These are phyloP conservation scores for Malania oleifera DNA, from an alignment of 164 flowering plant species.

Conservation along the genomic window DNA sequence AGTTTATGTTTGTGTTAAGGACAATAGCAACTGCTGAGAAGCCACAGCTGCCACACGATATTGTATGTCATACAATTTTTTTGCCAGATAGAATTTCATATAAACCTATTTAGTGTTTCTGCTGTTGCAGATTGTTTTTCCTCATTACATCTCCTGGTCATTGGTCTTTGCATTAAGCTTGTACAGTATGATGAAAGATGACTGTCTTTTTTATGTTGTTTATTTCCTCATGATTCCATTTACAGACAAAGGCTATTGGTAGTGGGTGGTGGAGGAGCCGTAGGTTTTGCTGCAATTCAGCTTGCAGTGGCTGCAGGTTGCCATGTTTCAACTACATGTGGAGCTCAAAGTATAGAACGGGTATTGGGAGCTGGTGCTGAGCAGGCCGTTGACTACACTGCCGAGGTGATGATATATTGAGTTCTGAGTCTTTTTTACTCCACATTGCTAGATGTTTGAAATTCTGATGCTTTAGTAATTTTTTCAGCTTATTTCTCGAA, in stretches of 20 bases:
- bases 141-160: not conserved
- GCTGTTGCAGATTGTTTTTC: not conserved
- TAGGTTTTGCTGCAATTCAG: slow-evolving; percentile 92
- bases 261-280: slow-evolving; percentile 97
- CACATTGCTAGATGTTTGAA: not conserved
- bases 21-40: too few relatives aligned
- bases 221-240: not conserved
- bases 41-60: too few relatives aligned
- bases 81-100: not conserved
- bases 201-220: too few relatives aligned
- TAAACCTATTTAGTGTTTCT: not conserved
- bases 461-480: not conserved
- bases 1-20: too few relatives aligned
- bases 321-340: slow-evolving; percentile 82
- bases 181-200: too few relatives aligned
- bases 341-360: slow-evolving; percentile 57
- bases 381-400: slow-evolving; percentile 81
- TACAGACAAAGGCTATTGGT: slow-evolving; percentile 80
- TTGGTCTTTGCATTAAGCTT: not conserved
- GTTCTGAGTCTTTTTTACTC: not conserved
- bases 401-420: slow-evolving; percentile 50
- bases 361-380: slow-evolving; percentile 77
- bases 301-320: slow-evolving; percentile 79
- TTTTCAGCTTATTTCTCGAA: not conserved
- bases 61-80: too few relatives aligned